Evolutionary conservation across 495 filamentous ascomycete species (phyloP).

Genomic region (Penicillium dipodomyicola): DNA sequence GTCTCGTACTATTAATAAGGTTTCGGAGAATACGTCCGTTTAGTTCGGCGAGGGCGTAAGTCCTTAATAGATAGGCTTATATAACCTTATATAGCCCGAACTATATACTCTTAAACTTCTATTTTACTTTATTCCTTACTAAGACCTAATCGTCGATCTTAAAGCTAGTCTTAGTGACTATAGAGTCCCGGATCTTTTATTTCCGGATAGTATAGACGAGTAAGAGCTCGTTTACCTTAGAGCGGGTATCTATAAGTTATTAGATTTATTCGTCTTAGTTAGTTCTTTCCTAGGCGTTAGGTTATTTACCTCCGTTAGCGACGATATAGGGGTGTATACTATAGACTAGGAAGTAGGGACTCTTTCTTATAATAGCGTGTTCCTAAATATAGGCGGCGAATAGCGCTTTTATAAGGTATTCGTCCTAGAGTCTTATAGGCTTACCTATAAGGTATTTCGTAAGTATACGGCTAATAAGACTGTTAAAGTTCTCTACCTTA

Average conservation of each 20-base stretch:
- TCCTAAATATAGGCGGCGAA: not conserved
- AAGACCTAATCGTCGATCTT: not conserved
- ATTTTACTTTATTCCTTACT: not conserved
- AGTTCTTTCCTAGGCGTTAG: too few species aligned
- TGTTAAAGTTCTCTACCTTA: constrained; percentile 7
- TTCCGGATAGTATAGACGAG: not conserved
- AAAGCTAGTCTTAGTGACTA: not conserved
- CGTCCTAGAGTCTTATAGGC: not conserved
- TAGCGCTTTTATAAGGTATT: not conserved
- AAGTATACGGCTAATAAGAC: not conserved
- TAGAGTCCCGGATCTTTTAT: not conserved
- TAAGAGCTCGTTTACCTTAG: too few species aligned
- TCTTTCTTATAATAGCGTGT: not conserved
- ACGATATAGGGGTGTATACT: not conserved
- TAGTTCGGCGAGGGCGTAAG: not conserved
- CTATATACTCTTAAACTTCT: not conserved
- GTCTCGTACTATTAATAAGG: not conserved
- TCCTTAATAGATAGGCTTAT: not conserved
- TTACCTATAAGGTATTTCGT: constrained; percentile 8
- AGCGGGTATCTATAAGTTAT: too few species aligned
- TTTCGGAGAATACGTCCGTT: not conserved
- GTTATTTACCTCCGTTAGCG: too few species aligned
- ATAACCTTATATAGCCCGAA: not conserved
- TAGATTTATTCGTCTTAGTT: too few species aligned
- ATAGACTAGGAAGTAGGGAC: constrained; percentile 1